These are phyloP conservation scores for Metschnikowia matae DNA, from an alignment of 805 yeast genomes.

Conservation along the genomic window DNA sequence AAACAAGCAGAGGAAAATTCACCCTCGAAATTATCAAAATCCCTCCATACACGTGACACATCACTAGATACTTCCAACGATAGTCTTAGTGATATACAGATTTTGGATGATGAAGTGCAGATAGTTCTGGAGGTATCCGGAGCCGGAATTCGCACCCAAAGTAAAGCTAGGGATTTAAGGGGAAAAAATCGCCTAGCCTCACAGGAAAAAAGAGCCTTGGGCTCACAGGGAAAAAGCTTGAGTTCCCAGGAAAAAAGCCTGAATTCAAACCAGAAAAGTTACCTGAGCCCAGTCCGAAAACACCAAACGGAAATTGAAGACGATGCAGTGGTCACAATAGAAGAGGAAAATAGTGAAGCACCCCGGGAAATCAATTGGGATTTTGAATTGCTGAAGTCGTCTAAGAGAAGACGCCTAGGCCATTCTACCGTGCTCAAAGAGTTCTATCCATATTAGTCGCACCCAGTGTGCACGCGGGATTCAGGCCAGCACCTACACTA, in stretches of 20 bases:
- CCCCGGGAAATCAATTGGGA: not conserved
- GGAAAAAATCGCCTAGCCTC: not conserved
- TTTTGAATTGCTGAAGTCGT: not conserved
- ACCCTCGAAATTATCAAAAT: not conserved
- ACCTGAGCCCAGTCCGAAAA: too few relatives aligned
- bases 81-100: conserved; percentile 9
- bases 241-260: not conserved
- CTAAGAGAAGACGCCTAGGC: conserved; percentile 2
- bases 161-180: not conserved
- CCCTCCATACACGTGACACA: not conserved
- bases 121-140: conserved; percentile 8
- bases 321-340: not conserved
- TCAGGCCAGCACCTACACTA: not conserved
- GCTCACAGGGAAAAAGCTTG: not conserved
- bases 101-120: conserved; percentile 11
- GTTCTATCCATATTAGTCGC: not conserved
- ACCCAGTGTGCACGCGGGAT: conserved; percentile 1
- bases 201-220: not conserved
- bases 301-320: not conserved
- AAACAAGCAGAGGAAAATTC: conserved; percentile 4
- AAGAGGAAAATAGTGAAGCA: not conserved
- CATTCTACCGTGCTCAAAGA: not conserved
- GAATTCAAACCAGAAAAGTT: too few relatives aligned
- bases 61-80: not conserved
- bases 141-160: not conserved